phyloP scores from a whole-genome alignment of 1,284 basidiomycete species.

The Cutaneotrichosporon cavernicola region DNA sequence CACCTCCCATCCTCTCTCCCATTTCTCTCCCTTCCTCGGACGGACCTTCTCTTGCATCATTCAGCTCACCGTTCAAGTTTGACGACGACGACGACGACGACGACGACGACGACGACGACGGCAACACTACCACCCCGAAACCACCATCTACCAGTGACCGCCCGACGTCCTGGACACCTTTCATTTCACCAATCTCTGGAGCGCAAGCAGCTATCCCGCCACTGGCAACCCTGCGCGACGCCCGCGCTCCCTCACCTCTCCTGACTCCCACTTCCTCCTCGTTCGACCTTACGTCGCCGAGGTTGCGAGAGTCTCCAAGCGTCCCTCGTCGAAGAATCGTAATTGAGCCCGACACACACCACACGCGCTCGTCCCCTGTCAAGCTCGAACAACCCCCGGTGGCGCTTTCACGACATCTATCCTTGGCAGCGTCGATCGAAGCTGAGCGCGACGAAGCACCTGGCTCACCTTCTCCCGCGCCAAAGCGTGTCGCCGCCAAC shows the following conservation, averaged over 20 bases:
- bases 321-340: constrained; percentile 42
- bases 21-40: constrained; percentile 35
- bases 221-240: constrained; percentile 10
- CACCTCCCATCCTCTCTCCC: constrained; percentile 34
- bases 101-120: constrained; percentile 10
- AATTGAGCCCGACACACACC: constrained; percentile 24
- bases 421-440: neutral
- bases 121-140: constrained; percentile 8
- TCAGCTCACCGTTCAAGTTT: constrained; percentile 10
- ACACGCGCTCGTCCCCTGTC: constrained; percentile 13
- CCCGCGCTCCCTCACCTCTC: constrained; percentile 16
- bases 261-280: constrained; percentile 17
- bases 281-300: constrained; percentile 26
- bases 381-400: neutral
- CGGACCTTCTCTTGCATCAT: constrained; percentile 16
- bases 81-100: constrained; percentile 8
- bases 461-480: constrained; percentile 5
- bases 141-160: constrained; percentile 6
- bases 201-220: constrained; percentile 11
- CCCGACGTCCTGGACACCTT: constrained; percentile 3
- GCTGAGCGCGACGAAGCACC: constrained; percentile 2
- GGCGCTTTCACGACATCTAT: neutral
- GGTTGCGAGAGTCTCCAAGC: constrained; percentile 35
- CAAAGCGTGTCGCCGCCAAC: constrained; percentile 4
- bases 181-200: neutral